These are phyloP conservation scores for Penicillium sp. DNA, from an alignment of 2,329 filamentous ascomycete genomes.

Conservation along the genomic window DNA sequence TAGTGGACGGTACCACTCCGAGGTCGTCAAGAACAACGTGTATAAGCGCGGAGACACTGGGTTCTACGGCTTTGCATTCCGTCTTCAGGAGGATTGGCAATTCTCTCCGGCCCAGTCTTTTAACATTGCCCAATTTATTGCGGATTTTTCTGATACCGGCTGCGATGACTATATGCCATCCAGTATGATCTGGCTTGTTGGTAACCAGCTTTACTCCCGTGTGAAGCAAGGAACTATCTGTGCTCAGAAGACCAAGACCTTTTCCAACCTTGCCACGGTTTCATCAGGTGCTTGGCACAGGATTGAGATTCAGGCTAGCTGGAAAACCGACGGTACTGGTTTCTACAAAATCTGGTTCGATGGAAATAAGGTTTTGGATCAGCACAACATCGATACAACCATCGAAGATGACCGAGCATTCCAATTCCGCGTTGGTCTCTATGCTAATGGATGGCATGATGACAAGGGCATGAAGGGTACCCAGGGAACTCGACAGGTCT, in stretches of 20 bases:
- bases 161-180: constrained; percentile 56
- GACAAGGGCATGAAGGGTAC: constrained; percentile 43
- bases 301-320: constrained; percentile 52
- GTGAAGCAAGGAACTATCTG: constrained; percentile 49
- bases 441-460: constrained; percentile 58
- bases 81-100: constrained; percentile 53
- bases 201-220: constrained; percentile 49
- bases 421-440: constrained; percentile 53
- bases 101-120: constrained; percentile 50
- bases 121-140: constrained; percentile 59
- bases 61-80: constrained; percentile 58
- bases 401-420: constrained; percentile 50
- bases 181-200: constrained; percentile 54
- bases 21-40: constrained; percentile 49
- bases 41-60: constrained; percentile 52
- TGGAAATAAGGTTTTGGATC: constrained; percentile 50
- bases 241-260: constrained; percentile 37
- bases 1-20: constrained; percentile 55
- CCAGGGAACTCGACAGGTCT: constrained; percentile 53
- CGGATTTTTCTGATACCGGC: constrained; percentile 49
- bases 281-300: constrained; percentile 53
- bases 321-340: constrained; percentile 51
- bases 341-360: constrained; percentile 55
- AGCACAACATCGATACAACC: constrained; percentile 49
- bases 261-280: constrained; percentile 44